A percentile compares a stretch with the other conserved stretches of the same genome.
Conservation (phyloP, 345 rosid genomes). For the Eucalyptus sideroxylon region DNA sequence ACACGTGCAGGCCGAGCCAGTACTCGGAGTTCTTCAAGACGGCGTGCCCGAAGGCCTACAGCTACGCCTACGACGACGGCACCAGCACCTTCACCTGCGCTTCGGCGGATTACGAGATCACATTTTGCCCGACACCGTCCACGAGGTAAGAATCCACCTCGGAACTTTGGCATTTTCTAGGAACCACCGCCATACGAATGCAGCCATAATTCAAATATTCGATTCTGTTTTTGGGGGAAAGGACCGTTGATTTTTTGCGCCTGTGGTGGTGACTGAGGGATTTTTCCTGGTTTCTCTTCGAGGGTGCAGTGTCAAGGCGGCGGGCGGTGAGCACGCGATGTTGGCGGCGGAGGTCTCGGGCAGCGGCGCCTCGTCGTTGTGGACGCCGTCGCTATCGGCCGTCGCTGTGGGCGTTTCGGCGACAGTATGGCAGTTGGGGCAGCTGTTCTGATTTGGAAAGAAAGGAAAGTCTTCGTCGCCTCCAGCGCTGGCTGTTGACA, state of each 20-base stretch:
- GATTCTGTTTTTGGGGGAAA: background rate
- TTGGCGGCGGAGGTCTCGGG: background rate
- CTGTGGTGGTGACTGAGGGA: background rate
- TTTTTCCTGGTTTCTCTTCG: background rate
- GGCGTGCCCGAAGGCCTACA: constrained; percentile 50
- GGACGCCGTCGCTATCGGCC: background rate
- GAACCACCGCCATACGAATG: background rate
- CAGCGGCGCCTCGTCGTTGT: background rate
- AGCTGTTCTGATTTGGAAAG: background rate
- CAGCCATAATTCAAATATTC: background rate
- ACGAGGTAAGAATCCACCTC: constrained; percentile 11
- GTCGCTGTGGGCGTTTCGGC: background rate
- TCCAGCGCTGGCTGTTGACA: too few relatives aligned
- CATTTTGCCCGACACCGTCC: constrained; percentile 38
- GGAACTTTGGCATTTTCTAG: background rate
- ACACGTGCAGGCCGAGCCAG: constrained; percentile 31
- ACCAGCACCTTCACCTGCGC: constrained; percentile 48
- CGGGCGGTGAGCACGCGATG: background rate
- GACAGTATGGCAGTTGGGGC: background rate
- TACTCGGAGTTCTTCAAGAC: constrained; percentile 47
- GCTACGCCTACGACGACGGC: constrained; percentile 58
- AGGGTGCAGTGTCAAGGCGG: background rate
- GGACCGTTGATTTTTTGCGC: background rate
- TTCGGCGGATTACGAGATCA: constrained; percentile 33
- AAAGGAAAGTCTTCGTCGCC: too few relatives aligned